Evolutionary conservation across 768 basidiomycete genomes (phyloP).

Genomic region (Termitomyces sp.): DNA sequence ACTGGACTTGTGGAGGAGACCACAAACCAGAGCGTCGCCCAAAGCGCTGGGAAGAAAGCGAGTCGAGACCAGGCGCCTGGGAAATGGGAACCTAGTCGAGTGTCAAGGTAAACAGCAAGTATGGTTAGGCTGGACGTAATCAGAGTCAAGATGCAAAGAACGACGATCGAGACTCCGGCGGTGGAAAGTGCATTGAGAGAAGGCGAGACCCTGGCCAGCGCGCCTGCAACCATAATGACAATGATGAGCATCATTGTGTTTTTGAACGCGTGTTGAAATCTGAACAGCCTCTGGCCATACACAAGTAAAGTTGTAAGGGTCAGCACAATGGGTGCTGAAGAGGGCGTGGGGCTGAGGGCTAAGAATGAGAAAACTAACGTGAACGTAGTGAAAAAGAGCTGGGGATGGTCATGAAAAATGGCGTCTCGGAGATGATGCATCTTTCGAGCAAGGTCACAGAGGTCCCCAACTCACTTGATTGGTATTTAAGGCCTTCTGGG

Average conservation of each 20-base stretch:
- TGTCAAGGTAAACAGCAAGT: constrained; percentile 36
- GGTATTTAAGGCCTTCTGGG: neutral
- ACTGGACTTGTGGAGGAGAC: constrained; percentile 60
- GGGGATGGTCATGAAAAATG: constrained; percentile 28
- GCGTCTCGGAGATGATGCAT: constrained; percentile 26
- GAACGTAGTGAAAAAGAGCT: constrained; percentile 25
- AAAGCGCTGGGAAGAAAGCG: constrained; percentile 65
- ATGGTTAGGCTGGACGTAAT: constrained; percentile 46
- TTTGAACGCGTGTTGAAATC: constrained; percentile 19
- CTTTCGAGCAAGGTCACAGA: neutral
- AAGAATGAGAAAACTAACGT: constrained; percentile 24
- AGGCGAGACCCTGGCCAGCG: constrained; percentile 41
- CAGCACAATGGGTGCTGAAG: constrained; percentile 22
- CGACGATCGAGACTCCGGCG: constrained; percentile 43
- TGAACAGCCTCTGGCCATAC: constrained; percentile 37
- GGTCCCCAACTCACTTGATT: neutral
- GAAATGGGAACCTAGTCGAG: constrained; percentile 30
- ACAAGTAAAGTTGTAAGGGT: constrained; percentile 34
- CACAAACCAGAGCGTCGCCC: constrained; percentile 61
- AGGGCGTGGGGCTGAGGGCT: constrained; percentile 24
- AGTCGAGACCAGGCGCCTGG: constrained; percentile 42
- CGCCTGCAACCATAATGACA: constrained; percentile 38
- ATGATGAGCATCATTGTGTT: constrained; percentile 33
- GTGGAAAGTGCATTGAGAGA: constrained; percentile 58
- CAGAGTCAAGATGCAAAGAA: constrained; percentile 41